Evolutionary conservation across 2,329 filamentous ascomycete genomes (phyloP).

Genomic region (Neofusicoccum cordaticola): DNA sequence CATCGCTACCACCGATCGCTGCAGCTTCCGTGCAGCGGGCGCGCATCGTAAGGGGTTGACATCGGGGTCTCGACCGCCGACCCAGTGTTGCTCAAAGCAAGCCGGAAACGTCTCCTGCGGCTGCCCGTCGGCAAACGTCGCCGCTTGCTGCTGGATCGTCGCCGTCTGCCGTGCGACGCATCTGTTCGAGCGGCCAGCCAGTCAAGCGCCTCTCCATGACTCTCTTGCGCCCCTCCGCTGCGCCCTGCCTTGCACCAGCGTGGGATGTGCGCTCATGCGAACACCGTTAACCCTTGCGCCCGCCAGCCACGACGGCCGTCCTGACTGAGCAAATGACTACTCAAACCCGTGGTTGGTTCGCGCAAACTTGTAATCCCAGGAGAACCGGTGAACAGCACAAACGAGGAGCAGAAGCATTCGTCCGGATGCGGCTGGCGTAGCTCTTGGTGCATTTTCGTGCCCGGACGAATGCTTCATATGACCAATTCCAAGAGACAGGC

Average conservation of each 20-base stretch:
- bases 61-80: background rate
- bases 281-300: constrained; percentile 6
- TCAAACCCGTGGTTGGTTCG: background rate
- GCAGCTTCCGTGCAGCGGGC: background rate
- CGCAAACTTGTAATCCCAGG: background rate
- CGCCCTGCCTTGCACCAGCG: background rate
- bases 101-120: constrained; percentile 7
- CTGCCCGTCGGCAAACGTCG: background rate
- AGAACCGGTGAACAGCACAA: background rate
- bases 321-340: background rate
- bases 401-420: background rate
- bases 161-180: constrained; percentile 1
- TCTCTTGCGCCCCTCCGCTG: background rate
- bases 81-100: constrained; percentile 3
- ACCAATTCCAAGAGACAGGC: no score
- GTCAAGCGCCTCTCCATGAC: background rate
- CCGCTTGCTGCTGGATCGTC: background rate
- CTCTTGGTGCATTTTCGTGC: no score
- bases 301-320: background rate
- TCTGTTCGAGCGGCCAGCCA: background rate
- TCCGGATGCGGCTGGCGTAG: background rate
- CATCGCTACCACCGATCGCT: constrained; percentile 2
- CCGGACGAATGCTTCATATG: no score
- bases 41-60: background rate
- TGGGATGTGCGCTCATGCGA: background rate